Evolutionary conservation across 768 basidiomycete species (phyloP), one percentile per base, ranked within the genome.

Genomic region (Suillus alpinus): DNA sequence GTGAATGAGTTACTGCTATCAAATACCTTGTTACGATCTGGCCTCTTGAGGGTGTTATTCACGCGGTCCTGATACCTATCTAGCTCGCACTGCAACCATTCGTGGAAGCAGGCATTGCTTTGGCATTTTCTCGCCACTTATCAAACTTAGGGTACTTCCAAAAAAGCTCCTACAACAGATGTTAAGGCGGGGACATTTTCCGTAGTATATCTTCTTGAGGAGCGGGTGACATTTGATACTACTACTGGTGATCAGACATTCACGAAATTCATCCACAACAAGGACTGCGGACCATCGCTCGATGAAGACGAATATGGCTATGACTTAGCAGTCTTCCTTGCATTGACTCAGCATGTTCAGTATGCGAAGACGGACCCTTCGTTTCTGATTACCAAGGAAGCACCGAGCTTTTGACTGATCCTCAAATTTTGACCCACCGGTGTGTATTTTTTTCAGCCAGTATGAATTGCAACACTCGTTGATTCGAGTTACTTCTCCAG

Each of bases 341-440:
- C 61, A 1, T 71, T 72, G 60, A 51, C 43, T 1, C 69, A 72
- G 32, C 71, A 68, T 40, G 56, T 64, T 20, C 70, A 71, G 44
- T 74, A 67, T 34, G 61, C 29, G 47, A 60, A 61, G 51, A 69
- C 67, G 1, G 58, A 63, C 52, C 59, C 0, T 73, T 71, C 46
- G 64, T 73, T 12, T 68, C 69, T 5, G 67, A 73, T 59, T 68
- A 64, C 26, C 70, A 71, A 65, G 71, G 71, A 8, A 36, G 16
- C 31, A 34, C 9, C n/a, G 20, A 56, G 34, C 34, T 51, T 57
- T 44, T 29, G 13, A 29, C 29, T 46, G 16, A 32, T 16, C 31
- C 66, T 6, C 69, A 70, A 39, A 66, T 70, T 20, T 52, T 67
- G 29, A 63, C 67, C 14, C 36, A 56, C 20, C 20, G n/a, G 36